These are phyloP conservation scores for Coemansia javaensis DNA, from an alignment of 192 early-diverging fungal species.

Conservation along the genomic window DNA sequence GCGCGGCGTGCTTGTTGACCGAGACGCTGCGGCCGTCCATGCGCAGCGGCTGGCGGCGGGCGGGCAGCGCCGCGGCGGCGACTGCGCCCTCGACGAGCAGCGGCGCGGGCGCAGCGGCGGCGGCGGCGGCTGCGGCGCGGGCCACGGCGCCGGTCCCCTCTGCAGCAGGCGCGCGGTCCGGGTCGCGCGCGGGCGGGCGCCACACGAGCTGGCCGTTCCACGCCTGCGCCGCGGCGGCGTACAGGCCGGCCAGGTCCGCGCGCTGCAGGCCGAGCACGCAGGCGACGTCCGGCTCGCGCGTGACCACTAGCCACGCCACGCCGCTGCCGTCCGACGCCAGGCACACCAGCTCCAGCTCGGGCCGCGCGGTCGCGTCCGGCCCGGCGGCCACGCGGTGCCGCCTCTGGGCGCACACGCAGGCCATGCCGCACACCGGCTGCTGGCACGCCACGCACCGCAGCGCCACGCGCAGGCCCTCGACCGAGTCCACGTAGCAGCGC, in stretches of 20 bases:
- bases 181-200: slow-evolving; percentile 2
- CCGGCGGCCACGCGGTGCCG: slow-evolving; percentile 4
- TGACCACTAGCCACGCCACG: slow-evolving; percentile 7
- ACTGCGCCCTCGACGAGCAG: slow-evolving; percentile 13
- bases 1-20: slow-evolving; percentile 6
- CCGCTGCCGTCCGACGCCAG: slow-evolving; percentile 39
- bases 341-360: slow-evolving; percentile 8
- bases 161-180: not conserved
- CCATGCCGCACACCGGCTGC: slow-evolving; percentile 12
- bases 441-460: slow-evolving; percentile 14
- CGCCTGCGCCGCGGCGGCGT: slow-evolving; percentile 16
- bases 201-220: slow-evolving; percentile 29
- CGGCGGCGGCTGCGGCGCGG: slow-evolving; percentile 2
- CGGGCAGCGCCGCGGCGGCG: not conserved
- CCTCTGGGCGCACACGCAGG: slow-evolving; percentile 22
- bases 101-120: not conserved
- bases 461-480: slow-evolving; percentile 8
- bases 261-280: slow-evolving; percentile 4
- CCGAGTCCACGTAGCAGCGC: slow-evolving; percentile 5
- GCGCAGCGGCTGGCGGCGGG: slow-evolving; percentile 24
- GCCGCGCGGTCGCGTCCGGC: not conserved
- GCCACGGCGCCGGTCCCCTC: slow-evolving; percentile 1
- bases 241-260: slow-evolving; percentile 6
- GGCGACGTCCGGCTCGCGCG: not conserved
- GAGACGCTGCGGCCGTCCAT: slow-evolving; percentile 11